A percentile compares a stretch with the other conserved stretches of the same genome.
Evolutionary conservation across 176 grass and related monocot genomes (phyloP).

Genomic region (Coix lacrymajobi): DNA sequence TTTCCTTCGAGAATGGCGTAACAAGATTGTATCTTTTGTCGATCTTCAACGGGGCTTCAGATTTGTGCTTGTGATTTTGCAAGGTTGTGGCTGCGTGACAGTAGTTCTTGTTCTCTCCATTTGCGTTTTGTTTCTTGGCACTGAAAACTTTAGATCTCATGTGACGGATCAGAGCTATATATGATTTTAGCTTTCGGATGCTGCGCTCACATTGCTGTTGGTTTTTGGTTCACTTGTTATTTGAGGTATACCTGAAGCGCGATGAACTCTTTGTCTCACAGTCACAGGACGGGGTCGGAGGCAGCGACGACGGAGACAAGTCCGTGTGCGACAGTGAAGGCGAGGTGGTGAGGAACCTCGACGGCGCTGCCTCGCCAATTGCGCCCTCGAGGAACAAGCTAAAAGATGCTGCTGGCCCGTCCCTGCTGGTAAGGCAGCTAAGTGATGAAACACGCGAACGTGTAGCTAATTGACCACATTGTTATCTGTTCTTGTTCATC

Average conservation of each 20-base stretch:
- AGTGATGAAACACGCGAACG: neutral
- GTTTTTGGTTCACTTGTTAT: neutral
- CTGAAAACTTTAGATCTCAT: neutral
- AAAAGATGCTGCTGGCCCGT: neutral
- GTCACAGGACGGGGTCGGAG: slow-evolving; percentile 41
- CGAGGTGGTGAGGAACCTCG: neutral
- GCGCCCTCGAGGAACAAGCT: neutral
- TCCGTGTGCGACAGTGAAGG: slow-evolving; percentile 22
- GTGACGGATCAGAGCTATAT: neutral
- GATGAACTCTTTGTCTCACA: slow-evolving; percentile 2
- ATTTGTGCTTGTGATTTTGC: neutral
- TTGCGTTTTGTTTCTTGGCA: neutral
- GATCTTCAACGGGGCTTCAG: neutral
- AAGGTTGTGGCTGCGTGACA: neutral
- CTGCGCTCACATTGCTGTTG: neutral
- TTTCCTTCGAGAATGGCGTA: neutral
- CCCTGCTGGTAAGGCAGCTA: slow-evolving; percentile 14
- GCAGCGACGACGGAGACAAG: slow-evolving; percentile 28
- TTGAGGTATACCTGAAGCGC: neutral
- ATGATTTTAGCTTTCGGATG: neutral
- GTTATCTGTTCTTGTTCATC: neutral
- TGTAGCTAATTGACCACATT: neutral
- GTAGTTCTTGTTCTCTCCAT: neutral
- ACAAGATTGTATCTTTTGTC: neutral
- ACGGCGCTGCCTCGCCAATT: neutral